These are phyloP conservation scores for Platanthera guangdongensis DNA, from an alignment of 106 monocot genomes.

Conservation along the genomic window DNA sequence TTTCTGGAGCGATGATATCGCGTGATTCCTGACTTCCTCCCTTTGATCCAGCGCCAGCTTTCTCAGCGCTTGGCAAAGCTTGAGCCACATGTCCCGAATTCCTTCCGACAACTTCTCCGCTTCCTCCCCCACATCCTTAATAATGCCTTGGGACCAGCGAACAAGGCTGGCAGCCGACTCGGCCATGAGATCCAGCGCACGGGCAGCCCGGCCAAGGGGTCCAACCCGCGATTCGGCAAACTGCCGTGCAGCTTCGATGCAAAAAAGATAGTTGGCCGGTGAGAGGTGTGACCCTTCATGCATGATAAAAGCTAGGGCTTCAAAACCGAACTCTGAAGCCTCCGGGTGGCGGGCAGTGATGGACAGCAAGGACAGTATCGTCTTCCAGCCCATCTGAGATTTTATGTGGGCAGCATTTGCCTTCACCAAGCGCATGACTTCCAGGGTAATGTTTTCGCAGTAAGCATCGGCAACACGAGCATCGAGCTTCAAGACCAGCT, in stretches of 20 bases:
- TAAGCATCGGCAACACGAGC: slow-evolving; percentile 81
- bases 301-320: slow-evolving; percentile 62
- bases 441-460: slow-evolving; percentile 71
- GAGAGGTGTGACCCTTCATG: slow-evolving; percentile 58
- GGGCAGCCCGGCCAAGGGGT: slow-evolving; percentile 36
- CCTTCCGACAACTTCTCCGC: slow-evolving; percentile 45
- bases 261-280: slow-evolving; percentile 50
- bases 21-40: slow-evolving; percentile 74
- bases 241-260: slow-evolving; percentile 53
- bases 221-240: slow-evolving; percentile 71
- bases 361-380: slow-evolving; percentile 55
- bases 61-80: slow-evolving; percentile 44
- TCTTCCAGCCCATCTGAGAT: slow-evolving; percentile 62
- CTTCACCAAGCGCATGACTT: slow-evolving; percentile 61
- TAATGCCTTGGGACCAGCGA: slow-evolving; percentile 46
- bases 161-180: slow-evolving; percentile 36
- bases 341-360: slow-evolving; percentile 71
- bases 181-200: slow-evolving; percentile 48
- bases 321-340: slow-evolving; percentile 66
- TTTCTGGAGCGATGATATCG: slow-evolving; percentile 49
- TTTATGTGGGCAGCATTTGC: slow-evolving; percentile 65
- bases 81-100: slow-evolving; percentile 71
- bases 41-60: slow-evolving; percentile 47
- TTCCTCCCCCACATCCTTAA: slow-evolving; percentile 34
- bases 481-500: slow-evolving; percentile 70